Evolutionary conservation across 108 stramenopile genomes (phyloP), one percentile per base, ranked within the genome.

Genomic region (Nitzschia palea): DNA sequence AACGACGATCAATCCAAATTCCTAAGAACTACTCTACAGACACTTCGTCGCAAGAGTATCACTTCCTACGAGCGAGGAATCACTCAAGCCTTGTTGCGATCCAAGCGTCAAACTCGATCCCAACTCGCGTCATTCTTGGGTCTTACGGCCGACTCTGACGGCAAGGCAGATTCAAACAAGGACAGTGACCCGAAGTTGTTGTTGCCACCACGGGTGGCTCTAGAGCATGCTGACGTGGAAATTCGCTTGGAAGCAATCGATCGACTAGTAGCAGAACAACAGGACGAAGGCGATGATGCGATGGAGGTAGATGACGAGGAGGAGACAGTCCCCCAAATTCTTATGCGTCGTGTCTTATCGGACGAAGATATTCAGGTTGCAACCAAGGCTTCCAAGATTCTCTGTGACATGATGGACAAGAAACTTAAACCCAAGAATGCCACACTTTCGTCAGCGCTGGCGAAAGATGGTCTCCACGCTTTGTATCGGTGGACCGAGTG

Each of bases 181-280:
- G n/a, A n/a, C 42, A 33, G n/a, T 61, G n/a, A n/a, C n/a, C n/a
- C n/a, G n/a, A n/a, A n/a, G n/a, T n/a, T n/a, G n/a, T n/a, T n/a
- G 4, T 61, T 93, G 50, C 91, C 89, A 33, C 71, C 82, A 17
- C 69, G 86, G 23, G 83, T 90, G 5, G 89, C 87, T 40, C 57
- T 94, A 17, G 89, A 94, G 40, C 84, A 90, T 59, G 78, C 89
- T 9, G 79, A 86, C 60, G 62, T 74, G 8, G 40, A 70, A 9
- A 66, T 90, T 27, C 86, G 92, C 15, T 66, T 87, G 12, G 67
- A 82, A 40, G 84, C 92, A 15, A 76, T 90, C 9, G 47, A 61
- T 28, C 59, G 77, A 20, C 64, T 90, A 8, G 32, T 80, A 17
- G 51, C 74, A 26, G 37, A 25, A 35, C 35, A 26, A 5, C 54